A percentile compares a stretch with the other conserved stretches of the same genome.
These are phyloP conservation scores for Calocera viscosa DNA, from an alignment of 768 basidiomycete genomes.

Conservation along the genomic window DNA sequence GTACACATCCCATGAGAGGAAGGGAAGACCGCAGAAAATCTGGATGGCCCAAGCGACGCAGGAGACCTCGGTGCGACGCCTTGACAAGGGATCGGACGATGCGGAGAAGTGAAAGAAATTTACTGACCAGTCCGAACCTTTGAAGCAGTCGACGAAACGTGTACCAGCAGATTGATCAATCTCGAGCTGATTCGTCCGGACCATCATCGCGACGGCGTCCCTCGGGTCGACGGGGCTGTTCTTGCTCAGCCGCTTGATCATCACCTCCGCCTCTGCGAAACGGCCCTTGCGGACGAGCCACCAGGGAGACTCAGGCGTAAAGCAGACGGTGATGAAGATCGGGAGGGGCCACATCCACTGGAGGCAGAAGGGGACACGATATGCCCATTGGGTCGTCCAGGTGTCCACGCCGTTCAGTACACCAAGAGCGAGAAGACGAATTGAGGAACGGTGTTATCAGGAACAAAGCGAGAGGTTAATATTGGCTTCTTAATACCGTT, in stretches of 20 bases:
- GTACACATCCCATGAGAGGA: conserved; percentile 11
- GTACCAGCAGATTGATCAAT: conserved; percentile 23
- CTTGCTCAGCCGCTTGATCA: conserved; percentile 17
- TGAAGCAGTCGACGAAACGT: conserved; percentile 27
- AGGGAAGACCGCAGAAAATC: conserved; percentile 21
- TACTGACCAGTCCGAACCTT: conserved; percentile 20
- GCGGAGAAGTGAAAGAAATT: background rate
- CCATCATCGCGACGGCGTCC: conserved; percentile 26
- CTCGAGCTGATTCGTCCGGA: conserved; percentile 29
- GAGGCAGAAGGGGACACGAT: conserved; percentile 5
- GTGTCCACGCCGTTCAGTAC: conserved; percentile 12
- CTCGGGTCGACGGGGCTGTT: conserved; percentile 21
- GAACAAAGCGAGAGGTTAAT: no score
- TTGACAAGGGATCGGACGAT: background rate
- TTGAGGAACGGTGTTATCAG: no score
- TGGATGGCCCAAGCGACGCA: conserved; percentile 22
- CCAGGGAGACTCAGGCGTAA: conserved; percentile 23
- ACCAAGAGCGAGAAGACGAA: conserved; percentile 17
- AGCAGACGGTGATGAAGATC: conserved; percentile 21
- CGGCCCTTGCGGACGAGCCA: conserved; percentile 24
- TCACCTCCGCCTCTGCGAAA: conserved; percentile 22
- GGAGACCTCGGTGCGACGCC: conserved; percentile 28
- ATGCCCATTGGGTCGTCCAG: conserved; percentile 14
- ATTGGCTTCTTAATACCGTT: no score
- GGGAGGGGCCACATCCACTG: conserved; percentile 24